Evolutionary conservation across 1,284 basidiomycete species (phyloP).

Genomic region (Tilletia setariae): DNA sequence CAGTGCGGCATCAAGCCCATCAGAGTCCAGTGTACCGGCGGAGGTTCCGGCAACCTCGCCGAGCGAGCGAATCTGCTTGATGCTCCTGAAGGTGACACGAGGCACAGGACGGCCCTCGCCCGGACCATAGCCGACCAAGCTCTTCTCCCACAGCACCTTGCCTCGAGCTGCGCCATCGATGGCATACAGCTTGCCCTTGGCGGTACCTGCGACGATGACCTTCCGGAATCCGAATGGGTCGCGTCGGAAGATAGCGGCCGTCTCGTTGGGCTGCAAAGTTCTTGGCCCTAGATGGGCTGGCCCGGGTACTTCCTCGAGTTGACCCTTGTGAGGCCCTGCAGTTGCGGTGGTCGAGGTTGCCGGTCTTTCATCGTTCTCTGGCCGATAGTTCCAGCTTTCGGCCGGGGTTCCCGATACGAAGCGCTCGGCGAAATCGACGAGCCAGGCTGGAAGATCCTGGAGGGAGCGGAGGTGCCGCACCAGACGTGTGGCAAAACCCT

Average conservation of each 20-base stretch:
- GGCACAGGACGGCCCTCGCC: slow-evolving; percentile 45
- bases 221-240: slow-evolving; percentile 87
- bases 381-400: slow-evolving; percentile 57
- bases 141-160: slow-evolving; percentile 47
- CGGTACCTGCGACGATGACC: slow-evolving; percentile 71
- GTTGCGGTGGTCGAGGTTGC: slow-evolving; percentile 20
- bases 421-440: slow-evolving; percentile 67
- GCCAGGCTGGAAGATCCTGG: slow-evolving; percentile 71
- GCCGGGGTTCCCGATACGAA: slow-evolving; percentile 66
- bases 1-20: not conserved
- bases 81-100: slow-evolving; percentile 34
- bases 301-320: slow-evolving; percentile 1
- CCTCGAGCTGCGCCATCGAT: slow-evolving; percentile 74
- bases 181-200: slow-evolving; percentile 73
- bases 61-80: slow-evolving; percentile 40
- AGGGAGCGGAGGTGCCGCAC: slow-evolving; percentile 40
- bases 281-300: slow-evolving; percentile 3
- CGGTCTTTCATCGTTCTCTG: slow-evolving; percentile 48
- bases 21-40: not conserved
- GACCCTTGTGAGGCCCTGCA: not conserved
- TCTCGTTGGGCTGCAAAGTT: not conserved
- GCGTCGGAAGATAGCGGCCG: slow-evolving; percentile 22
- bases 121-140: slow-evolving; percentile 45
- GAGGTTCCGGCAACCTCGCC: slow-evolving; percentile 20
- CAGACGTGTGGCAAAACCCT: slow-evolving; percentile 61